phyloP scores from a whole-genome alignment of 202 grass and related monocot genomes.

The Hordeum pubiflorum region DNA sequence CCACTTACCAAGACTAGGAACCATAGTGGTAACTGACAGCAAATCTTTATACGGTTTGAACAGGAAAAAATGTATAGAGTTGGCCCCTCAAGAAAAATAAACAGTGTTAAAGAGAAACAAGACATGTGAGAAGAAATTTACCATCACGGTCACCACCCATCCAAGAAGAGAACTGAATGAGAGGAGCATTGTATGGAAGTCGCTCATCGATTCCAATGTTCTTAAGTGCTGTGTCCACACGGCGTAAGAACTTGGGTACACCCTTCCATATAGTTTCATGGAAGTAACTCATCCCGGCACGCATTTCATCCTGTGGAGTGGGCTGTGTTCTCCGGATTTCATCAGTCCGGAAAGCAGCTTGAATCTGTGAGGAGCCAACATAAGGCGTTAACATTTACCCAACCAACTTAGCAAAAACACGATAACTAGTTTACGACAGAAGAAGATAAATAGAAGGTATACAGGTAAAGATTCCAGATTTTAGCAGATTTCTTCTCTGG shows the following conservation, averaged over 20 bases:
- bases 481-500: neutral
- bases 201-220: slow-evolving; percentile 75
- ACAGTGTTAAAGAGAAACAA: neutral
- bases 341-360: slow-evolving; percentile 84
- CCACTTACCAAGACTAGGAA: neutral
- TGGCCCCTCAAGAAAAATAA: neutral
- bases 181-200: slow-evolving; percentile 62
- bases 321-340: slow-evolving; percentile 72
- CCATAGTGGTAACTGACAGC: neutral
- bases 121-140: slow-evolving; percentile 2
- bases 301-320: slow-evolving; percentile 91
- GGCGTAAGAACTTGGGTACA: slow-evolving; percentile 80
- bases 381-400: neutral
- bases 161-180: slow-evolving; percentile 90
- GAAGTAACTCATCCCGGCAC: slow-evolving; percentile 87
- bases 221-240: slow-evolving; percentile 75
- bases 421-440: neutral
- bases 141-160: slow-evolving; percentile 95
- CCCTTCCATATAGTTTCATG: slow-evolving; percentile 95
- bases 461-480: neutral
- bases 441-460: neutral
- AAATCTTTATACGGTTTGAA: neutral
- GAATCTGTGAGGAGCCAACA: slow-evolving; percentile 44
- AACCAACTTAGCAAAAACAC: slow-evolving; percentile 2
- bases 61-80: neutral